These are phyloP conservation scores for Penicillium sp. DNA, from an alignment of 2,329 filamentous ascomycete genomes.

Conservation along the genomic window DNA sequence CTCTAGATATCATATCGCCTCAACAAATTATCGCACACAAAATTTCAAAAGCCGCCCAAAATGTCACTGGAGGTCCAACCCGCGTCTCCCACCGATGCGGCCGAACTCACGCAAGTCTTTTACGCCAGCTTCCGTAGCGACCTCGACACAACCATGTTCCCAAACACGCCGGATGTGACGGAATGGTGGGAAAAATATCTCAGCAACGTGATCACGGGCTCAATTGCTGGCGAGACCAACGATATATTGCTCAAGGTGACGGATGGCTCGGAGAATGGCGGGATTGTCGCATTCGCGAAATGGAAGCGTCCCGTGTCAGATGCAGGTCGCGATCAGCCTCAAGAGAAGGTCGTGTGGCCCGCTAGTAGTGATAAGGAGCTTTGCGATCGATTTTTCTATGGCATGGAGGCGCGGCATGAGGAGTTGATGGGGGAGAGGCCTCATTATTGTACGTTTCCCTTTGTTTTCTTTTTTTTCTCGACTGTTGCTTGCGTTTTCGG, in stretches of 20 bases:
- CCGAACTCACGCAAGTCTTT: constrained; percentile 21
- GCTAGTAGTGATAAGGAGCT: constrained; percentile 17
- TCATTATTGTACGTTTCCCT: constrained; percentile 27
- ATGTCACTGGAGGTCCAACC: constrained; percentile 19
- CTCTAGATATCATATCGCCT: no score
- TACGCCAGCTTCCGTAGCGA: constrained; percentile 22
- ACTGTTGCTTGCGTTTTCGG: background rate
- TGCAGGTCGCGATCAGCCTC: constrained; percentile 10
- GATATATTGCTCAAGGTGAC: constrained; percentile 17
- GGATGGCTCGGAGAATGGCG: constrained; percentile 5
- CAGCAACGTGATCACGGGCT: background rate
- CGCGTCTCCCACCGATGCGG: constrained; percentile 17
- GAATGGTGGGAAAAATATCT: constrained; percentile 17
- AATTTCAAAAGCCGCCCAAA: background rate
- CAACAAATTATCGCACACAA: background rate
- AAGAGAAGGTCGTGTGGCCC: constrained; percentile 14
- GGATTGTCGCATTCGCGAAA: constrained; percentile 24
- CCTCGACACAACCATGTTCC: constrained; percentile 26
- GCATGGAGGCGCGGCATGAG: constrained; percentile 16
- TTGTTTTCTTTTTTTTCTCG: background rate
- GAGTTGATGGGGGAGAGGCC: constrained; percentile 19
- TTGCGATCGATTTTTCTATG: constrained; percentile 22
- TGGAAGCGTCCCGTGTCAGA: constrained; percentile 21
- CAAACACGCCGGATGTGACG: constrained; percentile 22
- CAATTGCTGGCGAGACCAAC: background rate